Evolutionary conservation across 805 yeast genomes (phyloP).

Genomic region (Candida pini): DNA sequence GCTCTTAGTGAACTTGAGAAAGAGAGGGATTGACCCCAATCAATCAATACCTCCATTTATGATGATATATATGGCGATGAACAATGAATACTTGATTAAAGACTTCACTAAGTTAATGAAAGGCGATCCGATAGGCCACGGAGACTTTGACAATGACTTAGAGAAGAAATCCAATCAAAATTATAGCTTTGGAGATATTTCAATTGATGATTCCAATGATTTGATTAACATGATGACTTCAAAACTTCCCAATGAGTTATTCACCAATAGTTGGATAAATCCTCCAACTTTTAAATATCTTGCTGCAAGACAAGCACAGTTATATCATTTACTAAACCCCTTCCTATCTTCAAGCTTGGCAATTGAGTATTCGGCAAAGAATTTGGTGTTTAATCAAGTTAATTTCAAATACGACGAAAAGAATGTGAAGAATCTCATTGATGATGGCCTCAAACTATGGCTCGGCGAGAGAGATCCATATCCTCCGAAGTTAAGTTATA

Average conservation of each 20-base stretch:
- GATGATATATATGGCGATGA: constrained; percentile 33
- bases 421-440: constrained; percentile 26
- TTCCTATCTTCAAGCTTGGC: constrained; percentile 33
- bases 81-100: constrained; percentile 30
- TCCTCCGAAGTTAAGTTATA: constrained; percentile 33
- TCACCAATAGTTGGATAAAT: constrained; percentile 36
- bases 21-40: constrained; percentile 45
- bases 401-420: constrained; percentile 33
- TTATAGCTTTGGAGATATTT: constrained; percentile 9
- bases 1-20: constrained; percentile 40
- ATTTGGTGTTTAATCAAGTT: constrained; percentile 36
- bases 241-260: constrained; percentile 9
- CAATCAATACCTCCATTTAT: constrained; percentile 39
- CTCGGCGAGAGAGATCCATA: constrained; percentile 48
- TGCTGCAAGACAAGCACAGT: constrained; percentile 49
- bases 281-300: constrained; percentile 55
- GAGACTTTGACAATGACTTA: constrained; percentile 31
- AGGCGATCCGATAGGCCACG: constrained; percentile 40
- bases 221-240: constrained; percentile 5
- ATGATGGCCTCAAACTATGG: constrained; percentile 46
- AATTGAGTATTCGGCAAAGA: constrained; percentile 50
- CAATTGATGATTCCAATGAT: constrained; percentile 1
- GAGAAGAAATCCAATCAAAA: constrained; percentile 11
- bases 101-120: constrained; percentile 42
- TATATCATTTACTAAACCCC: constrained; percentile 31